A percentile compares a stretch with the other conserved stretches of the same genome.
Evolutionary conservation across 192 early-diverging fungal species (phyloP).

Genomic region (Phycomyces blakesleeanus): DNA sequence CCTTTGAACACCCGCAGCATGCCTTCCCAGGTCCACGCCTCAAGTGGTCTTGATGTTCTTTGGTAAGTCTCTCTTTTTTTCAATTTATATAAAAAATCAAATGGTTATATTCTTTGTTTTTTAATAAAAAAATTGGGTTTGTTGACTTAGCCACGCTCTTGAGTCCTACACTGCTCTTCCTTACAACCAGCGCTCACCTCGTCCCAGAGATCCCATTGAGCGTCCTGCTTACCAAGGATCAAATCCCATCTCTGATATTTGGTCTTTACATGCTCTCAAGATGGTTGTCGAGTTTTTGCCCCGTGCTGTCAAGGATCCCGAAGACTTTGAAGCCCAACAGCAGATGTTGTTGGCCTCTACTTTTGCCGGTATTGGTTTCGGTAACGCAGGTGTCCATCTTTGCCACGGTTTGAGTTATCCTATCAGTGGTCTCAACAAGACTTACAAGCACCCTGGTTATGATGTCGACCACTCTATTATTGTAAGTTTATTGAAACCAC

Average conservation of each 20-base stretch:
- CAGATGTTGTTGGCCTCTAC: slow-evolving; percentile 88
- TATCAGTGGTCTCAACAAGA: slow-evolving; percentile 81
- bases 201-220: slow-evolving; percentile 75
- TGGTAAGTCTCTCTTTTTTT: slow-evolving; percentile 40
- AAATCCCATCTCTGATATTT: slow-evolving; percentile 90
- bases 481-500: slow-evolving; percentile 31
- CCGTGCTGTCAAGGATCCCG: slow-evolving; percentile 63
- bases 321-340: slow-evolving; percentile 67
- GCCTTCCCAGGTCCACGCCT: slow-evolving; percentile 81
- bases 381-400: slow-evolving; percentile 76
- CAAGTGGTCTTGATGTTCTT: slow-evolving; percentile 84
- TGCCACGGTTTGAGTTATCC: slow-evolving; percentile 83
- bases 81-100: no score
- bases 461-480: slow-evolving; percentile 70
- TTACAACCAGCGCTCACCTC: slow-evolving; percentile 69
- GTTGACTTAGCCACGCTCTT: slow-evolving; percentile 64
- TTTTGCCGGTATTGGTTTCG: slow-evolving; percentile 66
- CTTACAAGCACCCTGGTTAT: slow-evolving; percentile 81
- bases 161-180: slow-evolving; percentile 92
- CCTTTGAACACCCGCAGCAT: slow-evolving; percentile 84
- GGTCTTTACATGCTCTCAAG: slow-evolving; percentile 74
- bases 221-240: slow-evolving; percentile 91
- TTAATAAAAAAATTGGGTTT: not conserved
- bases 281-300: slow-evolving; percentile 81
- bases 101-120: no score